Conservation (phyloP, 2,329 filamentous ascomycete species). For the Trichoderma sp. region DNA sequence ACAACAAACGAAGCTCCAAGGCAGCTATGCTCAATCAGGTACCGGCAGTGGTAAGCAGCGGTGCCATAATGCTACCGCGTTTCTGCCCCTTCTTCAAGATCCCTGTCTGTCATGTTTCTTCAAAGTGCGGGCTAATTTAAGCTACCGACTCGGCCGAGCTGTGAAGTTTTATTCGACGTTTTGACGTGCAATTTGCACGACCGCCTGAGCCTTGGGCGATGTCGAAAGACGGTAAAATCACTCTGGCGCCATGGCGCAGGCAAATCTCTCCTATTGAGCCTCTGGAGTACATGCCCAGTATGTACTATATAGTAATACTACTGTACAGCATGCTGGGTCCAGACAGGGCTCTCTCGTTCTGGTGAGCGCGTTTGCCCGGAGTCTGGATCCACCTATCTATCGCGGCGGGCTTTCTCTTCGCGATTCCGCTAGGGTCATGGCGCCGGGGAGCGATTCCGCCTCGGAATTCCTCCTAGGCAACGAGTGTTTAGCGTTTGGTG, state of each 20-base stretch:
- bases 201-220: not conserved
- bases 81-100: not conserved
- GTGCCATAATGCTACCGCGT: not conserved
- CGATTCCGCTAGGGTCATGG: conserved; percentile 11
- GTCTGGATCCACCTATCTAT: not conserved
- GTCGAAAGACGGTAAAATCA: not conserved
- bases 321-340: not conserved
- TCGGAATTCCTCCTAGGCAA: conserved; percentile 9
- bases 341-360: not conserved
- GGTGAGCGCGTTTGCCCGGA: not conserved
- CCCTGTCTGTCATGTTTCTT: conserved; percentile 4
- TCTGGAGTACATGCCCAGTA: no score
- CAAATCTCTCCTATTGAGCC: conserved; percentile 2
- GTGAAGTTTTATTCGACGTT: not conserved
- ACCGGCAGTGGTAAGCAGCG: not conserved
- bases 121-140: not conserved
- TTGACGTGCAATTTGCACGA: not conserved
- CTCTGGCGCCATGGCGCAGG: not conserved
- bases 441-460: conserved; percentile 35
- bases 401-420: not conserved
- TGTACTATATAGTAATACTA: no score
- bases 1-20: not conserved
- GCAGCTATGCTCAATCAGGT: not conserved
- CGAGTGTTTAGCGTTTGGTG: not conserved
- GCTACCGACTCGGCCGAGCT: not conserved